Percentiles rank a stretch among this genome's conserved stretches.
phyloP scores from a whole-genome alignment of 805 yeast genomes.

The Nakazawaea siamensis region DNA sequence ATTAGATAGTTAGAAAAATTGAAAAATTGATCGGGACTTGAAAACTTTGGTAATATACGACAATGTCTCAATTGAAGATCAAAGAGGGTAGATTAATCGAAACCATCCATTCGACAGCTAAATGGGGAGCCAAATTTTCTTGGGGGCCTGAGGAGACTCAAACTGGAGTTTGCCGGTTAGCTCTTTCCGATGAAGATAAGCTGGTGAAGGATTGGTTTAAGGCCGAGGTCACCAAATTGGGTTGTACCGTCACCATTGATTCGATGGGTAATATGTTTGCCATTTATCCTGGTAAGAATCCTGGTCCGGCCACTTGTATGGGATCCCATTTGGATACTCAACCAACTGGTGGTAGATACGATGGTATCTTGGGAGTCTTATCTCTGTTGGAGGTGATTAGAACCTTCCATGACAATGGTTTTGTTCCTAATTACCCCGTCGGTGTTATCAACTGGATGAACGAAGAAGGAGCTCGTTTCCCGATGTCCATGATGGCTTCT shows the following conservation, averaged over 20 bases:
- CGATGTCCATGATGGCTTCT: slow-evolving; percentile 59
- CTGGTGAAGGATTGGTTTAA: slow-evolving; percentile 61
- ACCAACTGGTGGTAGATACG: slow-evolving; percentile 74
- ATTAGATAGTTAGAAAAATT: too few relatives aligned
- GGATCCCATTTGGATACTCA: slow-evolving; percentile 75
- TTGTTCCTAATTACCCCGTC: slow-evolving; percentile 57
- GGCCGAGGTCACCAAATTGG: slow-evolving; percentile 39
- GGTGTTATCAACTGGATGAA: slow-evolving; percentile 66
- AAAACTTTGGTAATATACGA: too few relatives aligned
- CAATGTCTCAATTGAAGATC: slow-evolving; percentile 17
- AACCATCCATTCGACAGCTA: slow-evolving; percentile 56
- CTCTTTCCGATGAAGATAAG: slow-evolving; percentile 56
- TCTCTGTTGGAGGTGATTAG: slow-evolving; percentile 60
- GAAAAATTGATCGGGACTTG: too few relatives aligned
- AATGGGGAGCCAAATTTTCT: slow-evolving; percentile 53
- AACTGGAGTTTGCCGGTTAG: slow-evolving; percentile 62
- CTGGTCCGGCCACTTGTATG: slow-evolving; percentile 50
- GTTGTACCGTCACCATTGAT: slow-evolving; percentile 53
- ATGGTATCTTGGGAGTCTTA: slow-evolving; percentile 64
- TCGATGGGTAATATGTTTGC: slow-evolving; percentile 66
- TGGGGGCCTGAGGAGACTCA: slow-evolving; percentile 52
- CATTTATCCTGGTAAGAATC: slow-evolving; percentile 46
- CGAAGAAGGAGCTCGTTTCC: slow-evolving; percentile 75
- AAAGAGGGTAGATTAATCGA: slow-evolving; percentile 36
- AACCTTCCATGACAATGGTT: slow-evolving; percentile 51